phyloP scores from a whole-genome alignment of 805 yeast species.

The Millerozyma acaciae region DNA sequence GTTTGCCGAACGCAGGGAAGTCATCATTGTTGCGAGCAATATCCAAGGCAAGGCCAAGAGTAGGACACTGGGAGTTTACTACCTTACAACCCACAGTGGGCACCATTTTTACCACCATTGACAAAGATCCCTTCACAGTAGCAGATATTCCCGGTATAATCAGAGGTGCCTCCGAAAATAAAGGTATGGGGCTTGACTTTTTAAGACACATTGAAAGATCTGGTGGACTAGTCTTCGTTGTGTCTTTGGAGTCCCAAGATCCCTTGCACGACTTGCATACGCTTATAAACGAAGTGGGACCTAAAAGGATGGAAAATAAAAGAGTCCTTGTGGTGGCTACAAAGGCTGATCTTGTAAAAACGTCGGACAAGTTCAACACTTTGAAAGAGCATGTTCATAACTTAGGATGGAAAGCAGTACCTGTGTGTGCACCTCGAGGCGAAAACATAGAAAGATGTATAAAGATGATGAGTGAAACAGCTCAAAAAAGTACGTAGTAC shows the following conservation, averaged over 20 bases:
- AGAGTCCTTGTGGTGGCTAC: slow-evolving; percentile 78
- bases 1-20: slow-evolving; percentile 96
- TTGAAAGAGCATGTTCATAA: slow-evolving; percentile 43
- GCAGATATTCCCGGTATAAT: slow-evolving; percentile 98
- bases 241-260: slow-evolving; percentile 63
- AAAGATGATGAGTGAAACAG: slow-evolving; percentile 64
- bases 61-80: slow-evolving; percentile 97
- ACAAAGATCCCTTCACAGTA: slow-evolving; percentile 73
- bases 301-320: slow-evolving; percentile 55
- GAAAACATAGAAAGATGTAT: slow-evolving; percentile 73
- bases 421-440: slow-evolving; percentile 74
- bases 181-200: slow-evolving; percentile 93
- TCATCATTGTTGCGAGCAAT: slow-evolving; percentile 84
- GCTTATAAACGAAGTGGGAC: slow-evolving; percentile 69
- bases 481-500: slow-evolving; percentile 16
- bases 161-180: slow-evolving; percentile 77
- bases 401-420: slow-evolving; percentile 66
- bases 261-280: slow-evolving; percentile 65
- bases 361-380: slow-evolving; percentile 43
- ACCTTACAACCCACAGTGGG: slow-evolving; percentile 92
- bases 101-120: slow-evolving; percentile 66
- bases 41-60: slow-evolving; percentile 82
- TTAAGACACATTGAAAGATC: slow-evolving; percentile 90
- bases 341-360: slow-evolving; percentile 77
- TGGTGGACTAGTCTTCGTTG: slow-evolving; percentile 82